A percentile compares a stretch with the other conserved stretches of the same genome.
phyloP scores from a whole-genome alignment of 176 grass and related monocot genomes.

The Alopecurus myosuroides region DNA sequence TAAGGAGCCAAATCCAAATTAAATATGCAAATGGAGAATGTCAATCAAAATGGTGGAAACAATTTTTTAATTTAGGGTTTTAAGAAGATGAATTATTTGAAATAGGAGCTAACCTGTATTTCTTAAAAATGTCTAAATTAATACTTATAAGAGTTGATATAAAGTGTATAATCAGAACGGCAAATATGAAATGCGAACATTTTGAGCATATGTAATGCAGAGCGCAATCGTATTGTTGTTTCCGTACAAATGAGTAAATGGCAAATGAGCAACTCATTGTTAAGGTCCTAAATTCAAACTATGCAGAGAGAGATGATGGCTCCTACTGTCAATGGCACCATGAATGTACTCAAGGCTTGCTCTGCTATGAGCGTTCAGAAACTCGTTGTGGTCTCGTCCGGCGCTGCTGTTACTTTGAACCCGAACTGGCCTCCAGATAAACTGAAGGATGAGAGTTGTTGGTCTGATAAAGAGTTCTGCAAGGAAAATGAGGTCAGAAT shows the following conservation, averaged over 20 bases:
- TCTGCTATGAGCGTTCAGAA: not conserved
- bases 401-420: not conserved
- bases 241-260: too few relatives aligned
- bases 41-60: not conserved
- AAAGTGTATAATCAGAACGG: not conserved
- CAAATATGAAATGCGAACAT: not conserved
- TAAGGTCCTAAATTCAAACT: not conserved
- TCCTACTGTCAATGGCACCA: slow-evolving; percentile 20
- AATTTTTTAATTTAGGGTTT: not conserved
- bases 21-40: not conserved
- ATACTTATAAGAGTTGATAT: too few relatives aligned
- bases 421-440: slow-evolving; percentile 25
- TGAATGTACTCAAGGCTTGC: slow-evolving; percentile 28
- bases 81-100: not conserved
- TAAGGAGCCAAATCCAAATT: not conserved
- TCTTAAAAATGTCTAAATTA: not conserved
- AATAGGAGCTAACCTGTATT: not conserved
- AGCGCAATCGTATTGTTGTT: not conserved
- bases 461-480: slow-evolving; percentile 28
- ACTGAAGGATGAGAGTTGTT: slow-evolving; percentile 1
- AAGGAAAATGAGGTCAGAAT: slow-evolving; percentile 14
- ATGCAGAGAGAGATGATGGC: slow-evolving; percentile 19
- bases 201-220: not conserved
- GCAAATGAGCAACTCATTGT: not conserved
- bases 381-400: slow-evolving; percentile 25